Evolutionary conservation across 257 asterid genomes (phyloP), one percentile per base, ranked within the genome.

Genomic region (Salvia hispanica): DNA sequence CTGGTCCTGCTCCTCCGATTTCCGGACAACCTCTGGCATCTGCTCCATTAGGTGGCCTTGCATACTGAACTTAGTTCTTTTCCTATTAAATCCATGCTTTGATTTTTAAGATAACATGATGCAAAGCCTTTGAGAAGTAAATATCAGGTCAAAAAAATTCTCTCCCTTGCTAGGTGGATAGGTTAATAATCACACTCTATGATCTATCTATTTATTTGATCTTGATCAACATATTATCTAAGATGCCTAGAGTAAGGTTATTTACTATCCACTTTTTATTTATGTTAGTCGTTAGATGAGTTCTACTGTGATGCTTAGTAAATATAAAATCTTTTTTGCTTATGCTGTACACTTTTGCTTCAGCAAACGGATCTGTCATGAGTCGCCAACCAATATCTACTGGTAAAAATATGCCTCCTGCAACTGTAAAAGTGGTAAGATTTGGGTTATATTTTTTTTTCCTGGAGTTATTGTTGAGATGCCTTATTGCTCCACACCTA

Each of bases 351-450:
- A 64, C 16, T 76, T 62, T 7, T 72, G 43, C 53, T 75, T 70
- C 92, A 92, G 95, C 84, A 43, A 88, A 83, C 69, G 94, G 87
- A 71, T 40, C 95, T 65, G 81, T 73, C 76, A 64, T 79, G 83
- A 82, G 56, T 71, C 82, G 95, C 51, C 95, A 77, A 74, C 82
- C 88, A 31, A 74, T 80, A 68, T 52, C 93, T 62, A 82, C 80
- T 21, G 96, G 89, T 72, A 76, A 72, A 74, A 81, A 72, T 67
- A 57, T 81, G 58, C 87, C 88, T 42, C 79, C 96, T 58, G 90
- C 96, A 44, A 85, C 85, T 71, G 93, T 94, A 69, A 94, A 94
- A 91, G 83, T 91, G 84, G 98, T 92, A 82, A 81, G 85, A 59
- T 74, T 66, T 60, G 28, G 46, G 52, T 74, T 25, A 12, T 15